Conservation (phyloP, 1,284 basidiomycete species). For the Stygiomarasmius scandens region DNA sequence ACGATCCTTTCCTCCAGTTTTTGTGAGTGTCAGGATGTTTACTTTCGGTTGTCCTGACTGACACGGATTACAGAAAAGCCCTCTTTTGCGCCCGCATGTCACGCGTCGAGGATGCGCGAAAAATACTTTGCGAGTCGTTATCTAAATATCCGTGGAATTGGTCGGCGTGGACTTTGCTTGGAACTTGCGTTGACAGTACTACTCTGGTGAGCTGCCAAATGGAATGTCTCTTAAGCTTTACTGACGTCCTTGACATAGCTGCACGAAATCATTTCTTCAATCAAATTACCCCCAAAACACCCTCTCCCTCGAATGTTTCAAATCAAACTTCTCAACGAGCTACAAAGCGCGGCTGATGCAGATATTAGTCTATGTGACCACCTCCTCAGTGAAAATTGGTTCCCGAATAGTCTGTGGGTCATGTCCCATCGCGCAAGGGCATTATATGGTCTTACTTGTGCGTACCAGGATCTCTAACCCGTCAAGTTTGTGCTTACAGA, state of each 20-base stretch:
- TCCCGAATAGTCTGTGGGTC: conserved; percentile 85
- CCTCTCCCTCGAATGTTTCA: conserved; percentile 87
- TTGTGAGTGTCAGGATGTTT: conserved; percentile 54
- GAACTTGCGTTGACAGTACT: conserved; percentile 81
- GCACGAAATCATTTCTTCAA: conserved; percentile 62
- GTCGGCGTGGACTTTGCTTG: conserved; percentile 88
- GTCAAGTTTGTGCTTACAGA: conserved; percentile 14
- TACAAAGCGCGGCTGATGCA: conserved; percentile 86
- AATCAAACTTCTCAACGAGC: conserved; percentile 85
- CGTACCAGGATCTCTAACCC: background rate
- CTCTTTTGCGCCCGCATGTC: conserved; percentile 79
- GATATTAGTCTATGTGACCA: conserved; percentile 79
- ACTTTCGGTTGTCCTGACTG: conserved; percentile 11
- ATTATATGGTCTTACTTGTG: conserved; percentile 89
- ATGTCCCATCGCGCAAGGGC: conserved; percentile 85
- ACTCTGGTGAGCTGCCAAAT: conserved; percentile 70
- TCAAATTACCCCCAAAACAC: conserved; percentile 68
- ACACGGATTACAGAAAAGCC: conserved; percentile 58
- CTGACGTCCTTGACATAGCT: conserved; percentile 42
- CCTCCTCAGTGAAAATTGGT: conserved; percentile 70
- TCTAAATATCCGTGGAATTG: conserved; percentile 92
- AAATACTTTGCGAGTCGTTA: conserved; percentile 79
- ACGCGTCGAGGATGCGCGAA: conserved; percentile 85
- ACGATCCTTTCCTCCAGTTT: conserved; percentile 87
- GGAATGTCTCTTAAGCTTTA: conserved; percentile 22